These are phyloP conservation scores for Ascosphaera aggregata DNA, from an alignment of 2,329 filamentous ascomycete species.

Conservation along the genomic window DNA sequence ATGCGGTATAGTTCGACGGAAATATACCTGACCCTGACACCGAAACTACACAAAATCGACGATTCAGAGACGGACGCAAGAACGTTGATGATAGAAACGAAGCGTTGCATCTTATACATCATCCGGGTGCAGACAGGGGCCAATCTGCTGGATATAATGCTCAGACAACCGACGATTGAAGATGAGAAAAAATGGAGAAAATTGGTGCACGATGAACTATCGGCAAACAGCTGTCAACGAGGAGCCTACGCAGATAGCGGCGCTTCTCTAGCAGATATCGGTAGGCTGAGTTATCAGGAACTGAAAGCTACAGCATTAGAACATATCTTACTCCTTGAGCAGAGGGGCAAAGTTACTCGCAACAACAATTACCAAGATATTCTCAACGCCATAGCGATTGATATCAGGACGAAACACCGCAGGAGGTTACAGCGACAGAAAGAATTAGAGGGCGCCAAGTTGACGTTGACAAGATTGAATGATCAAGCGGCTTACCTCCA, in stretches of 20 bases:
- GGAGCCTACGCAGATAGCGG: slow-evolving; percentile 81
- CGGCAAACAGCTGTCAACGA: slow-evolving; percentile 40
- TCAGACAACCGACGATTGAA: slow-evolving; percentile 66
- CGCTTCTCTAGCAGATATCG: slow-evolving; percentile 55
- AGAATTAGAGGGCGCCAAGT: slow-evolving; percentile 45
- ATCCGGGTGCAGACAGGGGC: slow-evolving; percentile 83
- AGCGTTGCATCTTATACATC: slow-evolving; percentile 90
- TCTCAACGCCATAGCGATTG: slow-evolving; percentile 88
- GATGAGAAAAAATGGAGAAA: slow-evolving; percentile 76
- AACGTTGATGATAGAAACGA: slow-evolving; percentile 91
- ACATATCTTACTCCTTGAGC: slow-evolving; percentile 77
- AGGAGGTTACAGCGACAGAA: slow-evolving; percentile 76
- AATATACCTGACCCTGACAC: slow-evolving; percentile 74
- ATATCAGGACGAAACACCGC: slow-evolving; percentile 92
- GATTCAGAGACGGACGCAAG: slow-evolving; percentile 88
- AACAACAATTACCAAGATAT: slow-evolving; percentile 92
- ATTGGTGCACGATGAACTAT: slow-evolving; percentile 62
- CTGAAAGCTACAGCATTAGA: slow-evolving; percentile 84
- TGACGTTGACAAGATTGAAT: slow-evolving; percentile 24
- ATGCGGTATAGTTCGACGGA: slow-evolving; percentile 66
- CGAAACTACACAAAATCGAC: slow-evolving; percentile 71
- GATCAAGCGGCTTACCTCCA: slow-evolving; percentile 71
- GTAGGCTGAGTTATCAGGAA: slow-evolving; percentile 70
- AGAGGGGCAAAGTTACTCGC: slow-evolving; percentile 60
- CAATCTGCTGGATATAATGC: slow-evolving; percentile 85